Conservation (phyloP, 176 grass and related monocot genomes). For the Carex myosuroides region DNA sequence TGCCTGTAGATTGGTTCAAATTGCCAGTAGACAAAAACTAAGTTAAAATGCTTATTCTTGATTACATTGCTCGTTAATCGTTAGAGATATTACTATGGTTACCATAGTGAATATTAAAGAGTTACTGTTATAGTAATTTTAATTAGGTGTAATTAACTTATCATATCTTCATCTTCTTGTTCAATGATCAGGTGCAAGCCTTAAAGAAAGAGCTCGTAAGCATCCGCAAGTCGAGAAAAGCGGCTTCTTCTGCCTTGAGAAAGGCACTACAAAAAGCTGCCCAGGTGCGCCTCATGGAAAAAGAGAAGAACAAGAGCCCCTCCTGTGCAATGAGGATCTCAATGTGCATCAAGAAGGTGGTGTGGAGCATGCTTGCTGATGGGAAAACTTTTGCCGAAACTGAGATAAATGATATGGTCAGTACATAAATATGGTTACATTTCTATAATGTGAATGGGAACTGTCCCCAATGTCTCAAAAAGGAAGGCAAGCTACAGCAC, state of each 20-base stretch:
- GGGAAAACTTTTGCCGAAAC: conserved; percentile 99
- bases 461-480: background rate
- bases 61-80: background rate
- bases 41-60: background rate
- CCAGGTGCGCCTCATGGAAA: conserved; percentile 76
- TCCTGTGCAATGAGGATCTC: conserved; percentile 95
- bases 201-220: conserved; percentile 65
- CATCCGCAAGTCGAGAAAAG: conserved; percentile 60
- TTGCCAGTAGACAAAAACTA: background rate
- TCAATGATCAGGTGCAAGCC: conserved; percentile 55
- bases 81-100: background rate
- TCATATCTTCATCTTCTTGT: conserved; percentile 20
- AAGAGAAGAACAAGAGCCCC: conserved; percentile 99
- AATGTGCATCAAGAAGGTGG: conserved; percentile 90
- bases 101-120: background rate
- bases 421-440: conserved; percentile 6
- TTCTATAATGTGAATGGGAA: background rate
- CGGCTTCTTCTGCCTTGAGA: conserved; percentile 74
- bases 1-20: background rate
- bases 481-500: background rate
- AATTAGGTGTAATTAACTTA: background rate
- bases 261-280: conserved; percentile 92
- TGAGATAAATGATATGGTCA: conserved; percentile 94
- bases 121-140: background rate
- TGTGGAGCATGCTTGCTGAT: conserved; percentile 99